These are phyloP conservation scores for Aspergillus japonicus DNA, from an alignment of 2,329 filamentous ascomycete genomes.

Conservation along the genomic window DNA sequence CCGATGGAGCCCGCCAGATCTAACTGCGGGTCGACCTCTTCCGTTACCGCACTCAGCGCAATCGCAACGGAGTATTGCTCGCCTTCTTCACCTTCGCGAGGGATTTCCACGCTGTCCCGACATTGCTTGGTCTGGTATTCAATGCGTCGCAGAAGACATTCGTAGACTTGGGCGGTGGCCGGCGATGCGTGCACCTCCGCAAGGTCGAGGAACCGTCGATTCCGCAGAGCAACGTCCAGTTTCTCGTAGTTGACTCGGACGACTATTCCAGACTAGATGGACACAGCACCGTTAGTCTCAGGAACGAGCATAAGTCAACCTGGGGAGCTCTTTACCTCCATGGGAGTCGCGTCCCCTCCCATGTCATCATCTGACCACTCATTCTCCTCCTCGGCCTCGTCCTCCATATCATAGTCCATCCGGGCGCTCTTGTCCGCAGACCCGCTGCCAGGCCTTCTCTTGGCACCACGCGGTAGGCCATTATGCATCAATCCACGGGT, in stretches of 20 bases:
- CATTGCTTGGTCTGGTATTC: slow-evolving; percentile 69
- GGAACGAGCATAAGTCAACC: not conserved
- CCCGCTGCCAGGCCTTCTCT: slow-evolving; percentile 29
- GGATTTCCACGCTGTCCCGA: slow-evolving; percentile 46
- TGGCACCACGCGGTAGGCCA: slow-evolving; percentile 35
- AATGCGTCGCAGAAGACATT: slow-evolving; percentile 66
- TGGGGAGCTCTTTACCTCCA: slow-evolving; percentile 35
- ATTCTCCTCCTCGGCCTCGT: slow-evolving; percentile 33
- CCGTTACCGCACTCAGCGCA: slow-evolving; percentile 33
- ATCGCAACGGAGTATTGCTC: slow-evolving; percentile 40
- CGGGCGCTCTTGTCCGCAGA: slow-evolving; percentile 22
- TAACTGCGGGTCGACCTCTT: slow-evolving; percentile 38
- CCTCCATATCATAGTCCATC: slow-evolving; percentile 29
- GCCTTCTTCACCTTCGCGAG: slow-evolving; percentile 43
- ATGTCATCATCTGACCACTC: slow-evolving; percentile 40
- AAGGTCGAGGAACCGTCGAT: slow-evolving; percentile 70
- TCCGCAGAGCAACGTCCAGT: slow-evolving; percentile 77
- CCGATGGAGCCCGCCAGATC: slow-evolving; percentile 39
- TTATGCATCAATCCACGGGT: slow-evolving; percentile 32
- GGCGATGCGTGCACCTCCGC: slow-evolving; percentile 69
- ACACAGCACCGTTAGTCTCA: slow-evolving; percentile 12
- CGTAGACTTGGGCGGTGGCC: slow-evolving; percentile 75
- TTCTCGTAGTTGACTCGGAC: slow-evolving; percentile 83
- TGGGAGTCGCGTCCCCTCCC: slow-evolving; percentile 33
- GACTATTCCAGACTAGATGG: slow-evolving; percentile 63